These are phyloP conservation scores for Exophiala sp. DNA, from an alignment of 2,329 filamentous ascomycete genomes.

Conservation along the genomic window DNA sequence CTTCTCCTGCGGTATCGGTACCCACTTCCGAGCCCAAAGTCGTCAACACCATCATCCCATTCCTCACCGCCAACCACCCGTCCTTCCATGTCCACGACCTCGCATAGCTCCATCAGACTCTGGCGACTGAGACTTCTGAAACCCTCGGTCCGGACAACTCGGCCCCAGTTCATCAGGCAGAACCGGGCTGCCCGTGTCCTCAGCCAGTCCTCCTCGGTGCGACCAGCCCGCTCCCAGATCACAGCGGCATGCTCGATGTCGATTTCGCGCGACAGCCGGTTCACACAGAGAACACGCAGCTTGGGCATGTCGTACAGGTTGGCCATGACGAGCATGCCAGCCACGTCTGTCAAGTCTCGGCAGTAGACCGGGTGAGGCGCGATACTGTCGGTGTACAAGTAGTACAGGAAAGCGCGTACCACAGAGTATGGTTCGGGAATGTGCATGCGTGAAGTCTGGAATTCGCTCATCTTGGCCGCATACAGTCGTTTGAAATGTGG, in stretches of 20 bases:
- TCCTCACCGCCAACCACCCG: slow-evolving; percentile 84
- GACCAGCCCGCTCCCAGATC: slow-evolving; percentile 88
- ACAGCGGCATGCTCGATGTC: slow-evolving; percentile 92
- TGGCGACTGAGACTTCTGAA: slow-evolving; percentile 74
- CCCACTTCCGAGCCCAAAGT: slow-evolving; percentile 36
- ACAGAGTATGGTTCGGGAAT: slow-evolving; percentile 94
- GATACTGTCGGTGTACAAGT: slow-evolving; percentile 94
- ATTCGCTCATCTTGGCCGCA: slow-evolving; percentile 92
- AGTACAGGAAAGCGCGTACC: slow-evolving; percentile 90
- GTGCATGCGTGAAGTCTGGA: slow-evolving; percentile 94
- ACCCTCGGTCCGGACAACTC: slow-evolving; percentile 80
- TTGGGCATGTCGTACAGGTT: slow-evolving; percentile 98
- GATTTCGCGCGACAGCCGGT: slow-evolving; percentile 80
- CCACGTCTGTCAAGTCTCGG: slow-evolving; percentile 70
- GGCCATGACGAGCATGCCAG: slow-evolving; percentile 91
- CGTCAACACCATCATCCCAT: slow-evolving; percentile 54
- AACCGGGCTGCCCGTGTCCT: slow-evolving; percentile 80
- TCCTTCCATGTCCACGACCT: slow-evolving; percentile 91
- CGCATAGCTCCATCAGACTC: slow-evolving; percentile 82
- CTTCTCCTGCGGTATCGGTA: slow-evolving; percentile 27
- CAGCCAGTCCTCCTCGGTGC: slow-evolving; percentile 89
- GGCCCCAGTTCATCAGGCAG: slow-evolving; percentile 90
- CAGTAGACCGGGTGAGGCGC: slow-evolving; percentile 53
- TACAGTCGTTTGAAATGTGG: slow-evolving; percentile 92
- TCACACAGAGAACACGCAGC: slow-evolving; percentile 82